A percentile compares a stretch with the other conserved stretches of the same genome.
Conservation (phyloP, 805 yeast genomes). For the Yarrowia deformans region DNA sequence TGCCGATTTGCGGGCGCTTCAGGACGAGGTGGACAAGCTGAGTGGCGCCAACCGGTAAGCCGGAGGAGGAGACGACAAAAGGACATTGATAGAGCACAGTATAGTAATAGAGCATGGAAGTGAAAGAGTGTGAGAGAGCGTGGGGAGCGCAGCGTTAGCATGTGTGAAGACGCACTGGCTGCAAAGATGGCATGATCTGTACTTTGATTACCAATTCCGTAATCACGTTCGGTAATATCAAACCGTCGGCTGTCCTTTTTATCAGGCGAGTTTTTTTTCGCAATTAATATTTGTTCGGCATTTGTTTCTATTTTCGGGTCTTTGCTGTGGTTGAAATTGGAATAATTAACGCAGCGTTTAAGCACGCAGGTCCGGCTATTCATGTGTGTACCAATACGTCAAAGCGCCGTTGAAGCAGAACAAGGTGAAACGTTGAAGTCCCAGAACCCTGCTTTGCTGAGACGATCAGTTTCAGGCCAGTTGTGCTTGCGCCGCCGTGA, state of each 20-base stretch:
- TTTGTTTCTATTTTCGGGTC: too few relatives aligned
- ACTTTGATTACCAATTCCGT: too few relatives aligned
- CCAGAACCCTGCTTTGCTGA: conserved; percentile 6
- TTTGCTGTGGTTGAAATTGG: too few relatives aligned
- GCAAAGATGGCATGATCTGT: too few relatives aligned
- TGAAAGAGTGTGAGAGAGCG: not conserved
- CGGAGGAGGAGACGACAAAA: not conserved
- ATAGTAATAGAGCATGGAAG: conserved; percentile 11
- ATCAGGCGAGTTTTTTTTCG: too few relatives aligned
- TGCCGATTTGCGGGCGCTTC: conserved; percentile 70
- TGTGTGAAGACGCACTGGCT: too few relatives aligned
- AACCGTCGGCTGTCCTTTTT: too few relatives aligned
- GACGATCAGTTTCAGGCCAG: not conserved
- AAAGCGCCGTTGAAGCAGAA: not conserved
- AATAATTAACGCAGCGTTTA: conserved; percentile 10
- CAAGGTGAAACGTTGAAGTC: not conserved
- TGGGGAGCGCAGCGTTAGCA: not conserved
- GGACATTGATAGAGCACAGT: conserved; percentile 13
- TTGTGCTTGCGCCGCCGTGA: not conserved
- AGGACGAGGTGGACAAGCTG: conserved; percentile 71
- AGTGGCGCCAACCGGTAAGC: conserved; percentile 34
- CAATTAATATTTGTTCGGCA: too few relatives aligned
- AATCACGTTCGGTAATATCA: too few relatives aligned
- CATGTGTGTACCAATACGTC: not conserved
- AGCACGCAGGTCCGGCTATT: conserved; percentile 24